These are phyloP conservation scores for Flagelloscypha sp. DNA, from an alignment of 768 basidiomycete species.

Conservation along the genomic window DNA sequence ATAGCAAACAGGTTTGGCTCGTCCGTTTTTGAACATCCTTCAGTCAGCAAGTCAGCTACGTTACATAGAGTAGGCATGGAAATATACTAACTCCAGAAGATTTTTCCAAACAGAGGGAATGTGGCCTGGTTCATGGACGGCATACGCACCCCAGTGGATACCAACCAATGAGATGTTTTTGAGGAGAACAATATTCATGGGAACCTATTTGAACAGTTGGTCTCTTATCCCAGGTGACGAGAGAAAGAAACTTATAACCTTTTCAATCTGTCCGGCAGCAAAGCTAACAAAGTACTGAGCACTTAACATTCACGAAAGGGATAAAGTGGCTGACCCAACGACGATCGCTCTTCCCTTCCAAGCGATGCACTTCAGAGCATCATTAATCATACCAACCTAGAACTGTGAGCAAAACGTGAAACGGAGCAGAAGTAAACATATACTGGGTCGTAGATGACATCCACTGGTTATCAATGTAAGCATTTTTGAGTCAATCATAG, in stretches of 20 bases:
- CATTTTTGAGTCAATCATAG: too few relatives aligned
- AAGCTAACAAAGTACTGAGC: slow-evolving; percentile 1
- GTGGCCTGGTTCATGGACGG: slow-evolving; percentile 59
- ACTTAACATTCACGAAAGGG: slow-evolving; percentile 69
- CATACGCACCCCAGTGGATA: slow-evolving; percentile 80
- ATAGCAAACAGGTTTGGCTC: slow-evolving; percentile 64
- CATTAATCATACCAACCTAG: slow-evolving; percentile 19
- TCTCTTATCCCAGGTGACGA: neutral
- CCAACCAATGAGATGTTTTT: slow-evolving; percentile 85
- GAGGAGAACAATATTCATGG: slow-evolving; percentile 73
- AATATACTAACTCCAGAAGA: slow-evolving; percentile 46
- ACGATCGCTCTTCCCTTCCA: slow-evolving; percentile 92
- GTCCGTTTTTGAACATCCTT: slow-evolving; percentile 62
- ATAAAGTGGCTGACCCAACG: slow-evolving; percentile 91
- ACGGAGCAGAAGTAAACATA: too few relatives aligned
- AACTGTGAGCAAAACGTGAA: slow-evolving; percentile 9
- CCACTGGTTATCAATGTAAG: too few relatives aligned
- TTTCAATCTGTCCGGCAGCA: slow-evolving; percentile 18
- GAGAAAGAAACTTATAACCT: slow-evolving; percentile 3
- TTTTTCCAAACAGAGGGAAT: slow-evolving; percentile 66
- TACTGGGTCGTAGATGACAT: too few relatives aligned
- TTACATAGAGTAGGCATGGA: neutral
- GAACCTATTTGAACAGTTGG: slow-evolving; percentile 41
- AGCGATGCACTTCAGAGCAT: slow-evolving; percentile 84
- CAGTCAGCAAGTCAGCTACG: slow-evolving; percentile 1